Base-by-base conservation (phyloP, 495 filamentous ascomycete species). In the Tricharina praecox region DNA sequence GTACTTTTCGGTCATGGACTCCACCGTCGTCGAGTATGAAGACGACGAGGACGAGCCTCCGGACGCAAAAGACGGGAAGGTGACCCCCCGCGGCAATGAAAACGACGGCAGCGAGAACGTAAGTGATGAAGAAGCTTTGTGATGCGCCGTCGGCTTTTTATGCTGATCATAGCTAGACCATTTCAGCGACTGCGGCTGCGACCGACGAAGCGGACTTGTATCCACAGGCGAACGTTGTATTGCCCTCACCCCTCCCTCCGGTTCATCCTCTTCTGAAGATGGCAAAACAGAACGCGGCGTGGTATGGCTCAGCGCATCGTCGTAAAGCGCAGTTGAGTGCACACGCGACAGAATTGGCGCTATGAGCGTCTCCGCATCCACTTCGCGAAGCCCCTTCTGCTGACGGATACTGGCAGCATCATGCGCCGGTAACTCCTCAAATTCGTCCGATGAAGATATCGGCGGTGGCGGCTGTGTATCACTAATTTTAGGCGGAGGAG, bases 281-380 rank as follows among this genome's bases (percentile, higher is more conserved):
- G 39, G 39, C 10, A 16, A 23, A 10, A 23, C 39, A 23, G 19
- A 23, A 3, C 23, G 19, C 16, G 43, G 25, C 8, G 18, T 11
- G 13, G 7, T 20, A 15, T 46, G 25, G 43, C 25, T 35, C 8
- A 45, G 20, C 8, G 48, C 48, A 25, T 34, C 33, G 20, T 41
- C 41, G 26, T 52, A 52, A 11, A 57, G 30, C 18, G 45, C 54
- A 32, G 48, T 49, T 3, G 48, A 50, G 16, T 54, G 56, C 13
- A 48, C 44, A 30, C 51, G 25, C 19, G 56, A 54, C 41, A 57
- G 59, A 30, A 57, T 37, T 23, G 56, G 56, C 7, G 54, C 44
- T 36, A 57, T 51, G 15, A 59, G 23, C 19, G 48, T 50, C n/a
- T 48, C 56, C 1, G 49, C 56, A 25, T 57, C 54, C 8, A 52